Evolutionary conservation across 1,284 basidiomycete genomes (phyloP).

Genomic region (Microbotryomycetes sp.): DNA sequence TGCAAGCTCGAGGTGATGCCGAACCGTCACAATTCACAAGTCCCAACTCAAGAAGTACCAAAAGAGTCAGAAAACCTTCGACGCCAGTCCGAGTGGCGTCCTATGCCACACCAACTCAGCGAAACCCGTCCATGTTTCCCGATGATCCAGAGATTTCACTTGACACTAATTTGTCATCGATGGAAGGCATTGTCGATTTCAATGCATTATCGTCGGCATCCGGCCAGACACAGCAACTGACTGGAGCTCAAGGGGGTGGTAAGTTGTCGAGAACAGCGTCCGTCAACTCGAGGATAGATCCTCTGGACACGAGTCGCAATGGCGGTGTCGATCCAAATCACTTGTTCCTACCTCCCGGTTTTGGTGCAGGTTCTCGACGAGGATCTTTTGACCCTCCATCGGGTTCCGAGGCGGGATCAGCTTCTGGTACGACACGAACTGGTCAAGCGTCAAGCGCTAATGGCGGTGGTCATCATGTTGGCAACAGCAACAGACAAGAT

Average conservation of each 20-base stretch:
- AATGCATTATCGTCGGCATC: conserved; percentile 29
- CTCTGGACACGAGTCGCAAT: background rate
- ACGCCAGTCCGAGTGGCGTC: background rate
- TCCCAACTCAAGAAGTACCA: background rate
- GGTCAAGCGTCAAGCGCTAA: background rate
- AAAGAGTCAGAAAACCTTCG: background rate
- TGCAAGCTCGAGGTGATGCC: conserved; percentile 32
- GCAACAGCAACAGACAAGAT: too few species aligned
- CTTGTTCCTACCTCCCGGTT: background rate
- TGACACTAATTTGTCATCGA: conserved; percentile 70
- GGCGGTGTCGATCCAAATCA: background rate
- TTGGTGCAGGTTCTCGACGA: background rate
- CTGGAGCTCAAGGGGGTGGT: conserved; percentile 7
- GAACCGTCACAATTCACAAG: conserved; percentile 3
- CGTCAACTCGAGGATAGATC: conserved; percentile 1
- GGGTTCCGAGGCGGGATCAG: background rate
- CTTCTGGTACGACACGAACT: background rate
- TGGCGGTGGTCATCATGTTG: background rate
- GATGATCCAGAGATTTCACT: conserved; percentile 47
- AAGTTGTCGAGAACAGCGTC: conserved; percentile 1
- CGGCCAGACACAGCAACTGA: conserved; percentile 30
- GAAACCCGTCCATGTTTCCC: conserved; percentile 5
- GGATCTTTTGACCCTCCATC: background rate
- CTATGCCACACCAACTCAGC: background rate
- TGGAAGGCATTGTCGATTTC: conserved; percentile 74